Conservation (phyloP, 1,139 yeast genomes). For the Blastobotrys buckinghamii region DNA sequence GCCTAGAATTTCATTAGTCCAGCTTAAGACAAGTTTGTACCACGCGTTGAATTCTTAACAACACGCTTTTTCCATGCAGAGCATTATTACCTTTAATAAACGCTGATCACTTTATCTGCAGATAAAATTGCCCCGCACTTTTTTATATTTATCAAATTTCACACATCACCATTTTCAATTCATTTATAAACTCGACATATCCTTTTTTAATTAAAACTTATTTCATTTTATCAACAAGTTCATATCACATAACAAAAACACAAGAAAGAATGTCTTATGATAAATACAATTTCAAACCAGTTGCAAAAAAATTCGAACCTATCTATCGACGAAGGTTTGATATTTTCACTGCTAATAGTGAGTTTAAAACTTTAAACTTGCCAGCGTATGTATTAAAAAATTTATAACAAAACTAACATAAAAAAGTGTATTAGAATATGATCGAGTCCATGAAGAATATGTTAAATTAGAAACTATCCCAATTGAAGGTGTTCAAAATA, state of each 20-base stretch:
- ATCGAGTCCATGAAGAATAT: conserved; percentile 41
- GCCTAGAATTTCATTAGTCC: too few relatives aligned
- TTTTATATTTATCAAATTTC: too few relatives aligned
- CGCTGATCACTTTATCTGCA: too few relatives aligned
- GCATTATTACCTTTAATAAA: too few relatives aligned
- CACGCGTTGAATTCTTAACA: too few relatives aligned
- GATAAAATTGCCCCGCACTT: too few relatives aligned
- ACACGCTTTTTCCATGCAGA: too few relatives aligned
- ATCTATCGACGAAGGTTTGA: conserved; percentile 73
- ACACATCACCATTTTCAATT: background rate
- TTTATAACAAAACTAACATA: background rate
- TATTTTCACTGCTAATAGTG: conserved; percentile 70
- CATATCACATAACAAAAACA: too few relatives aligned
- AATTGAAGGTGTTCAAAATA: conserved; percentile 53
- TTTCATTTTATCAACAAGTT: background rate
- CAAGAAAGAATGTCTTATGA: conserved; percentile 13
- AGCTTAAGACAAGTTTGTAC: too few relatives aligned
- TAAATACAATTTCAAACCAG: conserved; percentile 40
- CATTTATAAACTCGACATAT: background rate
- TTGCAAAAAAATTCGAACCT: conserved; percentile 76
- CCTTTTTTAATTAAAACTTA: background rate
- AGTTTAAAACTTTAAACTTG: conserved; percentile 60
- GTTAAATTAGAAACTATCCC: conserved; percentile 50
- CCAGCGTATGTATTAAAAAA: conserved; percentile 44
- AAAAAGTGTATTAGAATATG: conserved; percentile 49